Base-by-base conservation (phyloP, 495 filamentous ascomycete species). In the Barbatosphaeria neglecta region DNA sequence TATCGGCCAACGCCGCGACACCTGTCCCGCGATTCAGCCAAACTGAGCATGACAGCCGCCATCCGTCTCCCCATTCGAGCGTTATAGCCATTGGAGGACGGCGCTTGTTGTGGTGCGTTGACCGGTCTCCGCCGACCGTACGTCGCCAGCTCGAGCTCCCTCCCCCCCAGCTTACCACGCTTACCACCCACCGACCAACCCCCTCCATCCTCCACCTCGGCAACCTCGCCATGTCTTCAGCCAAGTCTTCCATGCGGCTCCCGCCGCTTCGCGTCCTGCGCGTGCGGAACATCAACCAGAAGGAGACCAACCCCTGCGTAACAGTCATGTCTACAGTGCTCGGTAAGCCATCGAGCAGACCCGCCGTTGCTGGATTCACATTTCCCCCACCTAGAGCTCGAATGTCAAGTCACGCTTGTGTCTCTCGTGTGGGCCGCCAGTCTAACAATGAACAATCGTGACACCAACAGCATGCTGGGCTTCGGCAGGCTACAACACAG, bases 291-390 rank as follows among this genome's bases (percentile, higher is more conserved):
- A 87, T 92, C 38, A 89, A 95, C 62, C 70, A 78, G 56, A 56
- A 80, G 51, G 74, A 85, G 50, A 65, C 71, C 51, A 93, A 92
- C 57, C 82, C 89, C 22, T 98, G 92, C 62, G 54, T 88, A 31
- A 70, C 75, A 20, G 70, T 94, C 44, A 95, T 98, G 92, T 80
- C 81, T 20, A 82, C 84, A n/a, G 82, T 98, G 39, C 73, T 98
- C 48, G 81, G 89, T 95, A 82, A 38, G 85, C 66, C 7, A 37
- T 6, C n/a, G 6, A 24, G 13, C 27, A 20, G 16, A 6, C n/a
- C n/a, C 41, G 28, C 40, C 22, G 37, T 42, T 13, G 17, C 22
- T 16, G 16, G 22, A 9, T 5, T 20, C 17, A 25, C 22, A 18
- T 35, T 33, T 41, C 17, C 37, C 17, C 7, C 37, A 17, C 7